These are phyloP conservation scores for Lasiodiplodia sp. DNA, from an alignment of 2,329 filamentous ascomycete species.

Conservation along the genomic window DNA sequence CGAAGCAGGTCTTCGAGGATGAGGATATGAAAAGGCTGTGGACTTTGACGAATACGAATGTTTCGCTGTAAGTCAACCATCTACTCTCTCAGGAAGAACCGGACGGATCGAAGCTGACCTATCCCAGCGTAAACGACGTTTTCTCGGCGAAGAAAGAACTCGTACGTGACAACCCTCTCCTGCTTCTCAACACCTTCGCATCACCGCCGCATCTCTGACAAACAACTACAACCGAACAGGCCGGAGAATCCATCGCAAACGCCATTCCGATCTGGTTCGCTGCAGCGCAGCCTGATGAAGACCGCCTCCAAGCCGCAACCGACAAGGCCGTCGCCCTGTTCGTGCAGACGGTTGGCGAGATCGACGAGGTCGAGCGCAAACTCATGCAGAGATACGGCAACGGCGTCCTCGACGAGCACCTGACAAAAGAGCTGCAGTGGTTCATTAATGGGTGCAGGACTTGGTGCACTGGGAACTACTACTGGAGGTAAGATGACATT, in stretches of 20 bases:
- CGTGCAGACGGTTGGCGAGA: neutral
- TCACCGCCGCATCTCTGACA: neutral
- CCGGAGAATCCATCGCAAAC: neutral
- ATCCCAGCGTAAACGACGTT: neutral
- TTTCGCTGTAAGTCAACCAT: neutral
- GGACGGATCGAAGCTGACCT: neutral
- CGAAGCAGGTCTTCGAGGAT: neutral
- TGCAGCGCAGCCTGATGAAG: neutral
- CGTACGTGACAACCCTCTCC: neutral
- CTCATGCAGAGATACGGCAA: neutral
- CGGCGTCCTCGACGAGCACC: neutral
- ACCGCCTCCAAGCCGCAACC: neutral
- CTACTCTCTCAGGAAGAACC: neutral
- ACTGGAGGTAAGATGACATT: neutral
- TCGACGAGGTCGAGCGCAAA: neutral
- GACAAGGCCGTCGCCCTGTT: neutral
- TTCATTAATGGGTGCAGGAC: neutral
- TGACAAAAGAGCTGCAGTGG: neutral
- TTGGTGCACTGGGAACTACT: neutral
- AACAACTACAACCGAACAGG: neutral
- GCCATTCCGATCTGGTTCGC: neutral
- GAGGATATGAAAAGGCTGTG: neutral
- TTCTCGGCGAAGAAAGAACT: neutral
- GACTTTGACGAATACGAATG: neutral
- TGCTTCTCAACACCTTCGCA: no score